Base-by-base conservation (phyloP, 306 rosid genomes). In the Arachis stenosperma region DNA sequence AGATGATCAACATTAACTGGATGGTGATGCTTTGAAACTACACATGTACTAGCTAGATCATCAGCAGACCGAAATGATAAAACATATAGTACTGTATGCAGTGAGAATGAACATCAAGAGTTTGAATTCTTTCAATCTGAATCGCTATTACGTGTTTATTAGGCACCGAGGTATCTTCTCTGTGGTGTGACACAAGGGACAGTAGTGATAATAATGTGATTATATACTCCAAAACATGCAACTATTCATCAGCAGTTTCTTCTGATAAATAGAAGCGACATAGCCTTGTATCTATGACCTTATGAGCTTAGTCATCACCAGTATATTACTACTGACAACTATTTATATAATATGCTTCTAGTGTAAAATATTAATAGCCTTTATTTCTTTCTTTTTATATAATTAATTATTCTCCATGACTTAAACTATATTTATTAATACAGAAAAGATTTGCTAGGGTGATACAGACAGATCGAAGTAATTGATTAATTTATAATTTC, bases 191-290 rank as follows among this genome's bases (percentile, higher is more conserved):
- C 43, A 59, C 47, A 73, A 29, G 39, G 36, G 75, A 57, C 67
- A 59, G 50, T 13, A 64, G 75, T 51, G 50, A 54, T 33, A 50
- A 78, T 69, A 15, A 30, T 39, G 42, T 48, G 66, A 43, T 44
- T 58, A 36, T 36, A 46, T 47, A 22, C 54, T 9, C 33, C 57
- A 53, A 44, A 53, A 53, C 8, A 30, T 29, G n/a, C 12, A 59
- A 82, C 79, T 68, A 76, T 76, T 83, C 74, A 76, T 68, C 79
- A 33, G 56, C 58, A 76, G 71, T 65, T 58, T 53, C 50, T 27
- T 51, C 65, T 71, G 46, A 42, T 42, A 42, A 42, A 6, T 2
- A 43, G n/a, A 78, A 52, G 54, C 22, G 67, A 53, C 81, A 36
- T 48, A 64, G 72, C 67, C 41, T 43, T 78, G 10, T 17, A 11